A percentile compares a stretch with the other conserved stretches of the same genome.
phyloP scores from a whole-genome alignment of 1,284 basidiomycete species.

The Exobasidium rhododendri region DNA sequence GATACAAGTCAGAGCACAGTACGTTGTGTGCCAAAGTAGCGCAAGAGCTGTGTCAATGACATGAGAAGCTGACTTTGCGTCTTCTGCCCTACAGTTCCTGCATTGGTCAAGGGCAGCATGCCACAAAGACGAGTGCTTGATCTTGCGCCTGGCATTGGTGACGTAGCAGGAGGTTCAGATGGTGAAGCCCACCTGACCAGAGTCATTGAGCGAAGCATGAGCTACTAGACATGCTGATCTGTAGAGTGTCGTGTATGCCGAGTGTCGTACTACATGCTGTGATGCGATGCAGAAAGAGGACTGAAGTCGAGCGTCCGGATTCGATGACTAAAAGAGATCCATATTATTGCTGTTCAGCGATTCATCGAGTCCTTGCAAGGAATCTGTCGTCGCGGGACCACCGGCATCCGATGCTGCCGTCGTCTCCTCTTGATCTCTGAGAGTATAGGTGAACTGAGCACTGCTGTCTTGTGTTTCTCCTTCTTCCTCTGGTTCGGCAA shows the following conservation, averaged over 20 bases:
- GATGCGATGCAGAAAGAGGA: no score
- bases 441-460: background rate
- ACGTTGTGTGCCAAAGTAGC: background rate
- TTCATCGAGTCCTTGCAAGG: background rate
- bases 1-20: constrained; percentile 62
- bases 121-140: constrained; percentile 80
- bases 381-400: background rate
- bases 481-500: constrained; percentile 9
- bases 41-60: background rate
- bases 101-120: constrained; percentile 77
- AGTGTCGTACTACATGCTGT: no score
- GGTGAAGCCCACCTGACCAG: constrained; percentile 41
- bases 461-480: constrained; percentile 4
- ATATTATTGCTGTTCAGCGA: constrained; percentile 3
- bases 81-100: constrained; percentile 29
- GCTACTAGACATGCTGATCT: constrained; percentile 11
- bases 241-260: background rate
- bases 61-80: background rate
- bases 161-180: constrained; percentile 68
- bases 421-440: background rate
- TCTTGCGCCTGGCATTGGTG: constrained; percentile 43
- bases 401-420: background rate
- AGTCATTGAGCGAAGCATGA: constrained; percentile 19
- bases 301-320: no score
- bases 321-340: constrained; percentile 1